phyloP scores from a whole-genome alignment of 1,284 basidiomycete genomes.

The Bothia castanella region DNA sequence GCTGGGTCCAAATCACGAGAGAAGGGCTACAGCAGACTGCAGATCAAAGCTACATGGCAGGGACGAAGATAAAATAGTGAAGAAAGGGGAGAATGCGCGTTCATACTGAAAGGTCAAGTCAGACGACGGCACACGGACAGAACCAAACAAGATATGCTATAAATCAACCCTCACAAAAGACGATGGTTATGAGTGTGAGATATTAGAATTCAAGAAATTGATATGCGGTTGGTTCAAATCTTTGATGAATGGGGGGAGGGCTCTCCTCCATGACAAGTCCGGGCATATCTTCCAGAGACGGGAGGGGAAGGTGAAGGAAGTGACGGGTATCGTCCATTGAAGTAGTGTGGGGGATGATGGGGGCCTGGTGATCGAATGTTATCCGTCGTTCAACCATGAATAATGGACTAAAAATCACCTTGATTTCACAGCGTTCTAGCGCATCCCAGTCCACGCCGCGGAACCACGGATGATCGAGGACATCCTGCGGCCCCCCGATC shows the following conservation, averaged over 20 bases:
- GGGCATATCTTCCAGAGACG: conserved; percentile 71
- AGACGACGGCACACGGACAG: conserved; percentile 5
- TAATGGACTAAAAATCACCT: conserved; percentile 41
- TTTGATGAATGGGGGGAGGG: conserved; percentile 51
- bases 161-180: conserved; percentile 16
- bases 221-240: conserved; percentile 61
- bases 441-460: conserved; percentile 90
- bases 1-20: conserved; percentile 6
- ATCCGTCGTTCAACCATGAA: conserved; percentile 11
- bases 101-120: background rate
- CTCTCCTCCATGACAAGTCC: conserved; percentile 63
- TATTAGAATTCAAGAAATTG: conserved; percentile 72
- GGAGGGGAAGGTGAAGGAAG: conserved; percentile 73
- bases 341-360: conserved; percentile 75
- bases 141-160: conserved; percentile 26
- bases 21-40: conserved; percentile 29
- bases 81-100: conserved; percentile 9
- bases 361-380: conserved; percentile 49
- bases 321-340: conserved; percentile 78
- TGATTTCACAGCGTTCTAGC: conserved; percentile 72
- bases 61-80: conserved; percentile 4
- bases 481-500: conserved; percentile 87
- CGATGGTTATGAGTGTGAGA: background rate
- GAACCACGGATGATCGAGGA: conserved; percentile 94
- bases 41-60: conserved; percentile 30